Conservation (phyloP, 1,284 basidiomycete genomes). For the Leccinum laetum region DNA sequence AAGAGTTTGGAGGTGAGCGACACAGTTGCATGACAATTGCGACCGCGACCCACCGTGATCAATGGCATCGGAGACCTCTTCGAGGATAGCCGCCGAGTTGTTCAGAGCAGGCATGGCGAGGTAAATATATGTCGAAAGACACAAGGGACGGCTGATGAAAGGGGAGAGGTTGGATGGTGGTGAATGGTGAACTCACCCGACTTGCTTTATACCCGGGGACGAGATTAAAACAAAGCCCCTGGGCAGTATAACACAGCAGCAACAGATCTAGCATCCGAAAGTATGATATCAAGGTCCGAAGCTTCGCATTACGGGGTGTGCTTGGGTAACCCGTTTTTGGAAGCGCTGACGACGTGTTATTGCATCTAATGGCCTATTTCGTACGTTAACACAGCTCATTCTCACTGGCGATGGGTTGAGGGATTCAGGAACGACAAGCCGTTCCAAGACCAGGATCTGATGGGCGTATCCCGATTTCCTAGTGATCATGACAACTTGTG, state of each 20-base stretch:
- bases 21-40: not conserved
- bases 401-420: slow-evolving; percentile 10
- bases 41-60: slow-evolving; percentile 58
- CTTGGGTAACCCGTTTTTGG: slow-evolving; percentile 21
- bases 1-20: not conserved
- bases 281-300: slow-evolving; percentile 22
- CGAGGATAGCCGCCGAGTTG: slow-evolving; percentile 44
- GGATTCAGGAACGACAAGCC: slow-evolving; percentile 1
- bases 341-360: slow-evolving; percentile 12
- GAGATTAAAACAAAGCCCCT: slow-evolving; percentile 6
- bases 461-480: slow-evolving; percentile 9
- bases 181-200: not conserved
- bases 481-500: slow-evolving; percentile 21
- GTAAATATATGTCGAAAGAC: not conserved
- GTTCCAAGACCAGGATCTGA: slow-evolving; percentile 20
- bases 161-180: not conserved
- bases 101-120: slow-evolving; percentile 27
- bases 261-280: slow-evolving; percentile 14
- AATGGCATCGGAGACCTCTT: slow-evolving; percentile 71
- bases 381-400: slow-evolving; percentile 7
- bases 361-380: slow-evolving; percentile 12
- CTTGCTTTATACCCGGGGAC: slow-evolving; percentile 23
- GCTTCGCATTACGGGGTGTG: slow-evolving; percentile 20
- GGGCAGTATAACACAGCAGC: slow-evolving; percentile 4
- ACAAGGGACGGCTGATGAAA: not conserved